phyloP scores from a whole-genome alignment of 2,329 filamentous ascomycete genomes.

The Bipolaris victoriae region DNA sequence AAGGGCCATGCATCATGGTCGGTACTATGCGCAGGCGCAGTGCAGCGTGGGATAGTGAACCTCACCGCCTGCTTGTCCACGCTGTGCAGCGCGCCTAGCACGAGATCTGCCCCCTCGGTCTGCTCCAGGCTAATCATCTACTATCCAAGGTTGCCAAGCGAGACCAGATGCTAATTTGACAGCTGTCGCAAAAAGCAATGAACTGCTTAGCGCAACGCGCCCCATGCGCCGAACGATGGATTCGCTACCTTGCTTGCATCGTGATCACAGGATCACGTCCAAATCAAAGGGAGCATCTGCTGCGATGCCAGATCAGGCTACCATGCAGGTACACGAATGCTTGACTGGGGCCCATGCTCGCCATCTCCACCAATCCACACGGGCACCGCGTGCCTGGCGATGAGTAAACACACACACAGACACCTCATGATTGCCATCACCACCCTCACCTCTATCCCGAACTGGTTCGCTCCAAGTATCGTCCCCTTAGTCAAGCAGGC shows the following conservation, averaged over 20 bases:
- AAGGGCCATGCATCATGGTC: neutral
- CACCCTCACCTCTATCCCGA: neutral
- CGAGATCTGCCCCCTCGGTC: conserved; percentile 1
- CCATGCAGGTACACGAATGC: conserved; percentile 17
- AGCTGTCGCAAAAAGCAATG: conserved; percentile 17
- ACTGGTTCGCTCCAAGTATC: neutral
- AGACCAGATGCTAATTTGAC: conserved; percentile 11
- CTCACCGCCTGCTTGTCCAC: conserved; percentile 10
- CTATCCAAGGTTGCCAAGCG: conserved; percentile 5
- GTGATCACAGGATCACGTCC: conserved; percentile 12
- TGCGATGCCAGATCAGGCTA: conserved; percentile 18
- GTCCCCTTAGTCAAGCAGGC: neutral
- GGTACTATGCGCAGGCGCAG: neutral
- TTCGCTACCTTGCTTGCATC: conserved; percentile 19
- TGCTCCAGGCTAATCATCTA: conserved; percentile 7
- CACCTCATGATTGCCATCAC: neutral
- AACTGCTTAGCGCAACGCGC: conserved; percentile 19
- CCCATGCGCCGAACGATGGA: conserved; percentile 22
- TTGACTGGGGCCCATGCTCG: conserved; percentile 11
- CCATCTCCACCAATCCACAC: conserved; percentile 17
- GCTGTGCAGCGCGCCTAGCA: conserved; percentile 1
- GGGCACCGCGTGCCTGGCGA: conserved; percentile 16
- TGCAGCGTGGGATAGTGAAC: neutral
- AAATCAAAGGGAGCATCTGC: conserved; percentile 14
- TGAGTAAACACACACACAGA: conserved; percentile 6